Conservation (phyloP, 2,329 filamentous ascomycete genomes). For the Penicillium occitanis region DNA sequence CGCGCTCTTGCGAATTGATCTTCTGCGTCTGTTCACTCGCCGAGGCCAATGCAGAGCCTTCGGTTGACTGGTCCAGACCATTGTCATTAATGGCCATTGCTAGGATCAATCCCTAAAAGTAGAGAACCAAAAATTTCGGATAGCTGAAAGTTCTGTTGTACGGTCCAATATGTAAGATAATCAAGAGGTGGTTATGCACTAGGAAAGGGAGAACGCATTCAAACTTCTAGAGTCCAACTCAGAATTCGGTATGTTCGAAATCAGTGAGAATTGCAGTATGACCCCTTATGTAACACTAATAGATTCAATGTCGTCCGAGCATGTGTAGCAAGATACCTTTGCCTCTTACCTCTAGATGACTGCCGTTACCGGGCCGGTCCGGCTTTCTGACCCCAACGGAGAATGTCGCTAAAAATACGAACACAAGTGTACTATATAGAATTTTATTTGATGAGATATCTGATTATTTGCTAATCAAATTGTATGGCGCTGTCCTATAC, state of each 20-base stretch:
- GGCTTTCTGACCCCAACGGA: not conserved
- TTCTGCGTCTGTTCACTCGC: not conserved
- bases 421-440: too few relatives aligned
- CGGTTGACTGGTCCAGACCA: not conserved
- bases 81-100: not conserved
- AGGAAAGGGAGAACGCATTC: not conserved
- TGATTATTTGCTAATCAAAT: too few relatives aligned
- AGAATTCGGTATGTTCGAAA: not conserved
- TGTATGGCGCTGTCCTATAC: too few relatives aligned
- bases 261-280: not conserved
- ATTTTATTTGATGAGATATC: too few relatives aligned
- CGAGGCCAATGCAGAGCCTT: not conserved
- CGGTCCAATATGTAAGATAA: not conserved
- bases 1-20: not conserved
- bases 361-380: constrained; percentile 1
- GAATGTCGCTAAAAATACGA: not conserved
- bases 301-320: not conserved
- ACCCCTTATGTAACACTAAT: not conserved
- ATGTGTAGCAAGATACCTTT: not conserved
- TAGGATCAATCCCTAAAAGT: not conserved
- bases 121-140: not conserved
- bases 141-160: not conserved
- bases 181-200: not conserved
- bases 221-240: not conserved
- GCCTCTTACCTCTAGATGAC: not conserved